A percentile compares a stretch with the other conserved stretches of the same genome.
phyloP scores from a whole-genome alignment of 1,284 basidiomycete species.

The Pyrrhoderma noxium region DNA sequence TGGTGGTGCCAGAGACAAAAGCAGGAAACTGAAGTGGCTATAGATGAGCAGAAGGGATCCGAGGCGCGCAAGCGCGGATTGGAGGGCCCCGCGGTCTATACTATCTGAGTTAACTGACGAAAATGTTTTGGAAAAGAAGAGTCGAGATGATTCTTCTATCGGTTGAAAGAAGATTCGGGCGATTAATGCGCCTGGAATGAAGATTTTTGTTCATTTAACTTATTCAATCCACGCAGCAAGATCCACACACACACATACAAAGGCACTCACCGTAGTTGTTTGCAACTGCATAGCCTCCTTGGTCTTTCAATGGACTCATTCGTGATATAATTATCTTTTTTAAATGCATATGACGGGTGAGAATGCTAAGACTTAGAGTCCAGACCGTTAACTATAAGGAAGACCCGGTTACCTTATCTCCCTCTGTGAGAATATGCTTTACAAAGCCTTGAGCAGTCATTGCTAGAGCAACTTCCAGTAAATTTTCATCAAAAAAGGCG shows the following conservation, averaged over 20 bases:
- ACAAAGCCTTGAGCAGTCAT: conserved; percentile 84
- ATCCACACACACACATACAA: neutral
- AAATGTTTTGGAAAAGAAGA: conserved; percentile 77
- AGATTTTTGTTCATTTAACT: neutral
- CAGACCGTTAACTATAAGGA: neutral
- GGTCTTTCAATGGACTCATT: conserved; percentile 76
- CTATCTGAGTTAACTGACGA: conserved; percentile 20
- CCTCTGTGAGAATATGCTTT: conserved; percentile 94
- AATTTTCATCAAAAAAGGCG: conserved; percentile 42
- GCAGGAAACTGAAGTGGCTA: conserved; percentile 58
- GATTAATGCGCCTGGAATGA: conserved; percentile 74
- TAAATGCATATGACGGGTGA: neutral
- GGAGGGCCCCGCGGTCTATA: conserved; percentile 16
- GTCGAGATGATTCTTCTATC: conserved; percentile 81
- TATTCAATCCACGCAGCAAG: conserved; percentile 6
- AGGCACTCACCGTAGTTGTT: conserved; percentile 78
- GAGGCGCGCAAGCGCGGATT: conserved; percentile 24
- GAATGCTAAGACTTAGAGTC: too few relatives aligned
- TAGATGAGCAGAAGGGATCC: conserved; percentile 63
- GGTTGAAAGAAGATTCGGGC: conserved; percentile 91
- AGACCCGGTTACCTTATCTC: conserved; percentile 56
- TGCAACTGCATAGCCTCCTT: conserved; percentile 91
- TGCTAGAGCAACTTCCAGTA: conserved; percentile 58
- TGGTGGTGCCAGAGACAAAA: conserved; percentile 66
- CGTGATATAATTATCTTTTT: conserved; percentile 65